Evolutionary conservation across 139 green algal species (phyloP), one percentile per base, ranked within the genome.

Genomic region (Chlorella sorokiniana): DNA sequence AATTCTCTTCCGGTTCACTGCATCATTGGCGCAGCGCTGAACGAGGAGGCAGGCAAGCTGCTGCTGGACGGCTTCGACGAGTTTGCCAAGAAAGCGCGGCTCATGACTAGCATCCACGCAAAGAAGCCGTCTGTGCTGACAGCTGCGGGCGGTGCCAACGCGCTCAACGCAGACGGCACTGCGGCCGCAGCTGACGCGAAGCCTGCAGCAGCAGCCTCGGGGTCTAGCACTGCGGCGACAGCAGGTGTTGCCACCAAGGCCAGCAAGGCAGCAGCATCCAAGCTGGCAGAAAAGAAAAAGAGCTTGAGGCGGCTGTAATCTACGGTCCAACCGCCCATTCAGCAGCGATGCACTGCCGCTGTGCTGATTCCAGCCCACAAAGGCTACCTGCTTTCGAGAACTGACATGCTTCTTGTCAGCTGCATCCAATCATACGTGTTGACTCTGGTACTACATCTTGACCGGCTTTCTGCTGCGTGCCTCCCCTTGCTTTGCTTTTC

Each of bases 31-130:
- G 71, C 71, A 81, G 96, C 96, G 18, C 86, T 99, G 8, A 99
- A 99, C 85, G 96, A 99, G 83, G 96, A 99, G 82, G 96, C 97
- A 33, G 96, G 94, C 31, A 96, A 94, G 86, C 88, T 98, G 52
- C 89, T 99, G 81, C 84, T 98, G 37, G 95, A 99, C 74, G 82
- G 92, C 54, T 98, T 97, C 78, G 86, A 91, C 9, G 95, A 93
- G 48, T 99, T 98, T 87, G 92, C 90, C 29, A 87, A 89, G 33
- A 93, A 96, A 31, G 95, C 95, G 16, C 85, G 86, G 31, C 90
- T 99, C 18, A 97, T 99, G 93, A 99, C 96, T 38, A 91, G 76
- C 84, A 97, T 97, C 59, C 92, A 97, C 80, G 93, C 61, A 44
- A 63, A 45, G n/a, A 87, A 81, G 76, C 63, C 87, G 38, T 91